Conservation (phyloP, 371 early-diverging fungal genomes). For the Circinella minor region DNA sequence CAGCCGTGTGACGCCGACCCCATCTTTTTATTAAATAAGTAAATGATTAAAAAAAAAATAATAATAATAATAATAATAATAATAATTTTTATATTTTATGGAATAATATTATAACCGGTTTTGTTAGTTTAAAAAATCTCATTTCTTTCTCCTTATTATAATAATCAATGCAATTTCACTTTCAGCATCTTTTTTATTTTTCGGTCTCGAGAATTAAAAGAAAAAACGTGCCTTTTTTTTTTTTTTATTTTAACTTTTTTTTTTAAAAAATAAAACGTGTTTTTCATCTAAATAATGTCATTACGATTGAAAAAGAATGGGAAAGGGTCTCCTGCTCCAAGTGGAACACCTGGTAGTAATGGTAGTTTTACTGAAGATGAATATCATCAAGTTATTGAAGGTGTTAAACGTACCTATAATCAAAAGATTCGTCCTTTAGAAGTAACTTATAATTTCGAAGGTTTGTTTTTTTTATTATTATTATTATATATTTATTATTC, state of each 20-base stretch:
- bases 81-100: not conserved
- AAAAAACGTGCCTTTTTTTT: not conserved
- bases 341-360: not conserved
- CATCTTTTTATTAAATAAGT: slow-evolving; percentile 15
- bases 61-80: not conserved
- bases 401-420: slow-evolving; percentile 70
- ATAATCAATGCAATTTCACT: too few relatives aligned
- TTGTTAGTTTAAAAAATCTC: too few relatives aligned
- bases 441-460: slow-evolving; percentile 79
- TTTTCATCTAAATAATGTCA: slow-evolving; percentile 12
- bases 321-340: slow-evolving; percentile 16
- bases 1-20: slow-evolving; percentile 27
- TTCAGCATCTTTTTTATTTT: not conserved
- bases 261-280: too few relatives aligned
- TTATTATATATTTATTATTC: not conserved
- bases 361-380: slow-evolving; percentile 41
- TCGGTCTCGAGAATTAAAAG: not conserved
- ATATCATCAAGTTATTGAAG: slow-evolving; percentile 67
- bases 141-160: too few relatives aligned
- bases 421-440: slow-evolving; percentile 78
- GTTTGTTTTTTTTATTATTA: slow-evolving; percentile 20
- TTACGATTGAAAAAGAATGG: slow-evolving; percentile 20
- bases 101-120: too few relatives aligned
- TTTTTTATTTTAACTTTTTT: too few relatives aligned
- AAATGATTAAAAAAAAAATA: slow-evolving; percentile 17